Base-by-base conservation (phyloP, 179 eudicot species). In the Vitellaria paradoxa region DNA sequence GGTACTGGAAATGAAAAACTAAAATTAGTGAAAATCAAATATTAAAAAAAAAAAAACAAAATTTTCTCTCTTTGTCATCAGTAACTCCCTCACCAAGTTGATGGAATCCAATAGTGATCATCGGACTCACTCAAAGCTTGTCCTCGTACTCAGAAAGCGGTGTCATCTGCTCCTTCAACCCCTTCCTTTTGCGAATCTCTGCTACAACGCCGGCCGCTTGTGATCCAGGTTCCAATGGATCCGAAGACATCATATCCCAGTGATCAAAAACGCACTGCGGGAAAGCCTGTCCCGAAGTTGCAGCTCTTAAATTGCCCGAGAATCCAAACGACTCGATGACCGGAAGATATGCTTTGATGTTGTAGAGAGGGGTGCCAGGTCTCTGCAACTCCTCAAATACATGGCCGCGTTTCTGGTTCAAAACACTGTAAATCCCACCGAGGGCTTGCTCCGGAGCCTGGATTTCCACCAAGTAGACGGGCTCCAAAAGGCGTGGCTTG, bases 351-450 rank as follows among this genome's bases (percentile, higher is more conserved):
- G 87, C 87, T 78, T 85, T 85, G 79, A 85, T 85, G 78, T 85
- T 80, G 78, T 85, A 85, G 14, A 85, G 85, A 6, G 87, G 87
- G 52, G 87, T 85, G 13, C 87, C 87, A 0, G 71, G 85, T 76
- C 87, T 82, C 83, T 85, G 87, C 81, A 79, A 57, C 75, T 80
- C 85, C 73, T 82, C 87, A 37, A 85, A 85, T 56, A 85, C 85
- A n/a, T 85, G 85, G n/a, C 87, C 87, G 60, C 80, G 83, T n/a
- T 75, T 82, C 77, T 85, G 82, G 61, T 85, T 85, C 82, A 85
- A 61, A 62, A 85, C 87, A 68, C 85, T 80, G 84, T 85, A 82
- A n/a, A 85, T 82, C 17, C 85, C 87, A 12, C 87, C 87, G 42
- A 85, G 85, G n/a, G 84, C 87, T 56, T 77, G 76, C 74, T 84